phyloP scores from a whole-genome alignment of 148 eudicot species.

The Hydrangea macrophylla region DNA sequence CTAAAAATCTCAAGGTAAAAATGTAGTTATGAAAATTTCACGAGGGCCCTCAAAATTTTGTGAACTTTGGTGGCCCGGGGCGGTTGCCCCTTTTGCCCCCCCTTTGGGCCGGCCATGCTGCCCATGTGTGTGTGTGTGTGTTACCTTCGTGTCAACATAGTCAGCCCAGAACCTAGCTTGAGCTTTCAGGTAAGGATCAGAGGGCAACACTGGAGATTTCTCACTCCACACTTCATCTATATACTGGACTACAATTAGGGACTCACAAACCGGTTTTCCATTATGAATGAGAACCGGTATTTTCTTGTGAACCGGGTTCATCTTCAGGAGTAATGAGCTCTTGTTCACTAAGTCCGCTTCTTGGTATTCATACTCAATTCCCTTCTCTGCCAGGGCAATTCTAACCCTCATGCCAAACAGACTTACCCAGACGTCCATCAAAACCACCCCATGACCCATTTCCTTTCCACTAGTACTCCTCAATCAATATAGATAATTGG shows the following conservation, averaged over 20 bases:
- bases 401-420: slow-evolving; percentile 31
- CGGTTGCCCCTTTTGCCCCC: too few species aligned
- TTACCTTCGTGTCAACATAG: slow-evolving; percentile 24
- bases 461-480: too few species aligned
- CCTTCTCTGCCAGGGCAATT: slow-evolving; percentile 39
- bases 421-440: slow-evolving; percentile 27
- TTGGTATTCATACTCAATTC: slow-evolving; percentile 24
- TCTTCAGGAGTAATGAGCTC: slow-evolving; percentile 20
- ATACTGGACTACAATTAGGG: slow-evolving; percentile 24
- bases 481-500: too few species aligned
- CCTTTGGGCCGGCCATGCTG: too few species aligned
- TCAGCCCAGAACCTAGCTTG: slow-evolving; percentile 38
- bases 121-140: neutral
- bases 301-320: slow-evolving; percentile 30
- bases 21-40: neutral
- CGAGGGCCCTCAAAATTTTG: neutral
- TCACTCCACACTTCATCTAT: slow-evolving; percentile 35
- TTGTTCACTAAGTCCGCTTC: slow-evolving; percentile 24
- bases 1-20: neutral
- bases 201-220: slow-evolving; percentile 21
- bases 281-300: slow-evolving; percentile 30
- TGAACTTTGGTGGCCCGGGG: too few species aligned
- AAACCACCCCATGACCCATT: slow-evolving; percentile 19
- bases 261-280: slow-evolving; percentile 25
- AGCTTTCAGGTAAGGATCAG: slow-evolving; percentile 28